A percentile compares a stretch with the other conserved stretches of the same genome.
Conservation (phyloP, 2,329 filamentous ascomycete genomes). For the Escovopsis sp. region DNA sequence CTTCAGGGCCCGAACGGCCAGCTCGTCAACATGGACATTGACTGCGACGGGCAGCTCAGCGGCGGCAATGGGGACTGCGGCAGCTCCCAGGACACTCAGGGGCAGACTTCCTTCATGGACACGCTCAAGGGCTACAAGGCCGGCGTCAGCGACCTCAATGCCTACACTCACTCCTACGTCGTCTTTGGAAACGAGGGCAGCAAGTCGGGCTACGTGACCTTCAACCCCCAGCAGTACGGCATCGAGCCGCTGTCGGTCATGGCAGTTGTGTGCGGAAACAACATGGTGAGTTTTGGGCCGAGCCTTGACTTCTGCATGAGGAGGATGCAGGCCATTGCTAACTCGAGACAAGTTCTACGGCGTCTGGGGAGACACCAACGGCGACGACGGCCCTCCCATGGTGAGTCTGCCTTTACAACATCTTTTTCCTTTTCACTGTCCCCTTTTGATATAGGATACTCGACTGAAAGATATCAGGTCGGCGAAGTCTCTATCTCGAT, state of each 20-base stretch:
- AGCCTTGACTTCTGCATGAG: background rate
- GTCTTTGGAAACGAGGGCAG: slow-evolving; percentile 36
- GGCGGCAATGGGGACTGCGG: slow-evolving; percentile 20
- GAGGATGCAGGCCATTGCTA: background rate
- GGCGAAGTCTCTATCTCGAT: slow-evolving; percentile 40
- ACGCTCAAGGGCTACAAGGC: slow-evolving; percentile 19
- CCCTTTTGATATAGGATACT: too few relatives aligned
- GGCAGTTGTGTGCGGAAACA: slow-evolving; percentile 36
- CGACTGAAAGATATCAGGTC: slow-evolving; percentile 9
- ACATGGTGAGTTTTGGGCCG: slow-evolving; percentile 21
- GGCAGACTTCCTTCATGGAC: slow-evolving; percentile 29
- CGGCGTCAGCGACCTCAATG: slow-evolving; percentile 30
- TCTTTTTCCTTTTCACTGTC: too few relatives aligned
- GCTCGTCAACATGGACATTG: slow-evolving; percentile 19
- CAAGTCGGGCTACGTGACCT: slow-evolving; percentile 18
- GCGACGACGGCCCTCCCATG: slow-evolving; percentile 27
- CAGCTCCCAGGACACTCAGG: slow-evolving; percentile 25
- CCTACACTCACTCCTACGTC: slow-evolving; percentile 37
- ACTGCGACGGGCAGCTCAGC: slow-evolving; percentile 38
- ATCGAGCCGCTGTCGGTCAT: slow-evolving; percentile 37
- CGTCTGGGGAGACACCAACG: slow-evolving; percentile 44
- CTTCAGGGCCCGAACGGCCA: slow-evolving; percentile 25
- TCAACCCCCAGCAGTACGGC: slow-evolving; percentile 24
- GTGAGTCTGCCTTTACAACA: background rate
- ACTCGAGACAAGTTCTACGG: slow-evolving; percentile 29